phyloP scores from a whole-genome alignment of 148 eudicot species.

The Vaccinium myrtillus region DNA sequence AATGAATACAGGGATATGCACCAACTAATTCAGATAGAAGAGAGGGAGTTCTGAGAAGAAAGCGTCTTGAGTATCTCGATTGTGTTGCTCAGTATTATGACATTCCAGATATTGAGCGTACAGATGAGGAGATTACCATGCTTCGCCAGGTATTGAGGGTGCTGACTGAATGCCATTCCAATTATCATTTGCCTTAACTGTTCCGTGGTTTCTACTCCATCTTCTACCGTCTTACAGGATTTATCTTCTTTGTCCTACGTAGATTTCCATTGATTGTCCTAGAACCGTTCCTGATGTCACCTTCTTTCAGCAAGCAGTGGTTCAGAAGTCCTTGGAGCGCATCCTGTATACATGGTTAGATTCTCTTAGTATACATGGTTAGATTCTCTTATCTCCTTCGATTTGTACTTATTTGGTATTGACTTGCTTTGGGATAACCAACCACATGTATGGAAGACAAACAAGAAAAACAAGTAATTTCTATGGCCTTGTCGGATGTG shows the following conservation, averaged over 20 bases:
- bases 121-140: constrained; percentile 97
- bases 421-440: neutral
- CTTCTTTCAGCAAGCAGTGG: constrained; percentile 83
- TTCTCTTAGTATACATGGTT: constrained; percentile 63
- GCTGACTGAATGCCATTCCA: neutral
- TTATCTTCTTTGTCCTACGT: constrained; percentile 21
- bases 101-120: constrained; percentile 79
- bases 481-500: neutral
- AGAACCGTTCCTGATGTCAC: constrained; percentile 95
- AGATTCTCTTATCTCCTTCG: constrained; percentile 20
- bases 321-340: constrained; percentile 95
- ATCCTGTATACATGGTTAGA: constrained; percentile 91
- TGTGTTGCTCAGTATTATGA: constrained; percentile 89
- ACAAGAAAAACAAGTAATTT: neutral
- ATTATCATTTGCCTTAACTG: constrained; percentile 4
- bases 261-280: constrained; percentile 96
- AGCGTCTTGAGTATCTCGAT: constrained; percentile 88
- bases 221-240: constrained; percentile 10
- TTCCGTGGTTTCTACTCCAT: neutral
- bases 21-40: constrained; percentile 99
- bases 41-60: constrained; percentile 96
- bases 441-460: neutral
- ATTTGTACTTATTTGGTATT: neutral
- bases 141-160: constrained; percentile 78
- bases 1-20: constrained; percentile 99